Evolutionary conservation across 2,329 filamentous ascomycete species (phyloP).

Genomic region (Massarina eburnea): DNA sequence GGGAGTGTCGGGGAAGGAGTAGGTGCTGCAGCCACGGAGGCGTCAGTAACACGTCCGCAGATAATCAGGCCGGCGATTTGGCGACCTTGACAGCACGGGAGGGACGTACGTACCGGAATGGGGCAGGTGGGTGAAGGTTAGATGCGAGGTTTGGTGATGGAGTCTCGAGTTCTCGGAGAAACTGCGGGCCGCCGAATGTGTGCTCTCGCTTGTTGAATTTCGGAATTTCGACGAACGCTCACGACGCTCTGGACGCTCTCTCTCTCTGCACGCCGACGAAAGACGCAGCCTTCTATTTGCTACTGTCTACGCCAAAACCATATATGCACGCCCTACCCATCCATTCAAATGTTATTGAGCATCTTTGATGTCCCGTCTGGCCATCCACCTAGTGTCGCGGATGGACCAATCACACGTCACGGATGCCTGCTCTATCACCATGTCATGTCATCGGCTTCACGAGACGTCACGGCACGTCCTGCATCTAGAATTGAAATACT

Average conservation of each 20-base stretch:
- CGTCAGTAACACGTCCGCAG: slow-evolving; percentile 1
- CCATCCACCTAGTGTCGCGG: not conserved
- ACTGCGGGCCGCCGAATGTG: slow-evolving; percentile 16
- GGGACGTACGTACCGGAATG: slow-evolving; percentile 13
- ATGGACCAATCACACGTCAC: slow-evolving; percentile 1
- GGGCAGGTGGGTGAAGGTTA: slow-evolving; percentile 10
- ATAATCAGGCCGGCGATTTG: not conserved
- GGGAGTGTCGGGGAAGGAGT: slow-evolving; percentile 7
- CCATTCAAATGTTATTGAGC: not conserved
- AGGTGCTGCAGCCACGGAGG: slow-evolving; percentile 2
- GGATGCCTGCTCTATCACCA: not conserved
- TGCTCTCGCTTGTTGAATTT: slow-evolving; percentile 13
- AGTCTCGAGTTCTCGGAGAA: slow-evolving; percentile 19
- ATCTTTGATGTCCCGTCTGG: not conserved
- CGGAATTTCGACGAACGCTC: slow-evolving; percentile 6
- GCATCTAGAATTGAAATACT: not conserved
- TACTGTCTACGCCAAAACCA: too few relatives aligned
- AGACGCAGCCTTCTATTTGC: too few relatives aligned
- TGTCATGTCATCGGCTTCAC: too few relatives aligned
- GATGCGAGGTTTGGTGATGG: slow-evolving; percentile 19
- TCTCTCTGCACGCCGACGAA: too few relatives aligned
- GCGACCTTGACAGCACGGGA: not conserved
- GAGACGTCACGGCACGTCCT: too few relatives aligned
- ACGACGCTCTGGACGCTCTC: slow-evolving; percentile 1
- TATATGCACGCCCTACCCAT: too few relatives aligned